A percentile compares a stretch with the other conserved stretches of the same genome.
These are phyloP conservation scores for Eutrema japonicum DNA, from an alignment of 345 rosid genomes.

Conservation along the genomic window DNA sequence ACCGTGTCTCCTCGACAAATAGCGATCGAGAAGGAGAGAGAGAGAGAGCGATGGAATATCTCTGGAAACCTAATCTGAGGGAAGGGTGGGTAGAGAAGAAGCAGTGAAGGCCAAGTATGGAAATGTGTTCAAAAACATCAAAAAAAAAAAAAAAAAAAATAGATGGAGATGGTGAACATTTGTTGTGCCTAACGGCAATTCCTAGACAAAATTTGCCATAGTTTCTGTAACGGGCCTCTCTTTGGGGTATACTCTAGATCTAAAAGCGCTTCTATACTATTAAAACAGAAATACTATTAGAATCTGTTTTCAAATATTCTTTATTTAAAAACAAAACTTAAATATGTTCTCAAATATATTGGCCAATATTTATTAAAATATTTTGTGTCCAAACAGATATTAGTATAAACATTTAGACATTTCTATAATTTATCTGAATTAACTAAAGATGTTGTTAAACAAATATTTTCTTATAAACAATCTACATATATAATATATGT, in stretches of 20 bases:
- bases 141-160: background rate
- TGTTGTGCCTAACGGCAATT: conserved; percentile 45
- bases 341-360: too few species aligned
- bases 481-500: too few species aligned
- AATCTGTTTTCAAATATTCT: too few species aligned
- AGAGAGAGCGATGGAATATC: background rate
- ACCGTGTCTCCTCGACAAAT: conserved; percentile 29
- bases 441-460: too few species aligned
- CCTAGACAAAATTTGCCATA: background rate
- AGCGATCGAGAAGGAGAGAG: conserved; percentile 4
- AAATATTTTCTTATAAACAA: too few species aligned
- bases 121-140: conserved; percentile 25
- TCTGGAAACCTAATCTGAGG: conserved; percentile 11
- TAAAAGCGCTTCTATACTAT: background rate
- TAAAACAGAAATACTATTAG: too few species aligned
- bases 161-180: conserved; percentile 37
- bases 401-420: too few species aligned
- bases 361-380: too few species aligned
- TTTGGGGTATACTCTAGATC: background rate
- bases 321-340: too few species aligned
- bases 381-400: too few species aligned
- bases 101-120: conserved; percentile 43
- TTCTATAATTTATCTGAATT: too few species aligned
- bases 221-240: conserved; percentile 3
- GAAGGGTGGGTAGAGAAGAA: conserved; percentile 3